Conservation (phyloP, 1,139 yeast species). For the Taphrina populina region DNA sequence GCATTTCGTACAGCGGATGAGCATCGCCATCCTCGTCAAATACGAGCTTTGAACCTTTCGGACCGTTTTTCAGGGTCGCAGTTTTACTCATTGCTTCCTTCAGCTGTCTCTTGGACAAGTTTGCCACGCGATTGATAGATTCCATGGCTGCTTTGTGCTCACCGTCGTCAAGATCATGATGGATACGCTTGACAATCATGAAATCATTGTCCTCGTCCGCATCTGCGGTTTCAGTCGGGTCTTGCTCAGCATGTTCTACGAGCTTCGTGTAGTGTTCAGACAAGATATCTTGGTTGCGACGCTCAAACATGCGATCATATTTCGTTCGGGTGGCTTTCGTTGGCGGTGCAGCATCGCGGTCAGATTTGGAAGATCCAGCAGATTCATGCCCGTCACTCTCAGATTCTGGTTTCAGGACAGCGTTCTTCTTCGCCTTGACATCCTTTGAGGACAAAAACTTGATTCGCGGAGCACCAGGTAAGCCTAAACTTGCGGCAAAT, state of each 20-base stretch:
- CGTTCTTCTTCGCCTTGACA: constrained; percentile 74
- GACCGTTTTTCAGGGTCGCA: constrained; percentile 60
- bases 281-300: constrained; percentile 87
- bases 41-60: constrained; percentile 68
- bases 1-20: constrained; percentile 86
- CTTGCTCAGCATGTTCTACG: constrained; percentile 43
- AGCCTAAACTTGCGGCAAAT: constrained; percentile 82
- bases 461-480: constrained; percentile 94
- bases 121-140: too few relatives aligned
- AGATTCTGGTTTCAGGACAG: constrained; percentile 60
- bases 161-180: constrained; percentile 55
- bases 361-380: constrained; percentile 40
- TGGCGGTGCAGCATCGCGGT: constrained; percentile 42
- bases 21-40: constrained; percentile 94
- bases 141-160: constrained; percentile 48
- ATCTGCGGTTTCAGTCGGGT: constrained; percentile 44
- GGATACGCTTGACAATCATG: constrained; percentile 71
- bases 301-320: constrained; percentile 92
- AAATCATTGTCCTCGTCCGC: constrained; percentile 68
- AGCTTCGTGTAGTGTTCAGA: constrained; percentile 82
- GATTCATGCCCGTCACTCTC: constrained; percentile 47
- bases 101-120: constrained; percentile 85
- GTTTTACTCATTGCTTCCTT: constrained; percentile 88
- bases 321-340: constrained; percentile 64
- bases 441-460: constrained; percentile 58